phyloP scores from a whole-genome alignment of 108 stramenopile genomes.

The Conticribra guillardii region DNA sequence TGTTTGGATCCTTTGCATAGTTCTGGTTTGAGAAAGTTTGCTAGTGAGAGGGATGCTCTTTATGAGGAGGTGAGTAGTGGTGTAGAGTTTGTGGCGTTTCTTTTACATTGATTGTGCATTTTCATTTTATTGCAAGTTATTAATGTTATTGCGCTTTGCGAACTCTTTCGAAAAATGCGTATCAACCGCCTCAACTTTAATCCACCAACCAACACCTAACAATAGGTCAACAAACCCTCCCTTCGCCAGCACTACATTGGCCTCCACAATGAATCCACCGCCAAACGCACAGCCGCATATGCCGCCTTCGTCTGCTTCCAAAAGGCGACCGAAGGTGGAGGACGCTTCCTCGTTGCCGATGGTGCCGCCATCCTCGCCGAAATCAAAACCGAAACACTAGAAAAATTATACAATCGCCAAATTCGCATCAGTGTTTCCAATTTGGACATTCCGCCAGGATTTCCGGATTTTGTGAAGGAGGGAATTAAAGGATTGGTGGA shows the following conservation, averaged over 20 bases:
- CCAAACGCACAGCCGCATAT: conserved; percentile 91
- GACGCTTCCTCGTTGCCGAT: conserved; percentile 88
- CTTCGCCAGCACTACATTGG: conserved; percentile 90
- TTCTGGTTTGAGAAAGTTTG: conserved; percentile 88
- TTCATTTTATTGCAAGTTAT: too few relatives aligned
- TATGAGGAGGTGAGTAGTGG: conserved; percentile 86
- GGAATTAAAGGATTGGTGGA: conserved; percentile 77
- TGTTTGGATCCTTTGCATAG: conserved; percentile 93
- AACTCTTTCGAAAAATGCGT: neutral
- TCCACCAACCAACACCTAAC: neutral
- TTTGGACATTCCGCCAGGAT: conserved; percentile 75
- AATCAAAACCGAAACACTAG: conserved; percentile 68
- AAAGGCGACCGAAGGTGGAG: conserved; percentile 88
- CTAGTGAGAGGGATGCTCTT: conserved; percentile 86
- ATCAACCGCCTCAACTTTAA: neutral
- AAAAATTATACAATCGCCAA: conserved; percentile 79
- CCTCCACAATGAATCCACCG: conserved; percentile 86
- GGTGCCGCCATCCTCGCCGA: conserved; percentile 89
- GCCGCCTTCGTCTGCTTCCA: conserved; percentile 93
- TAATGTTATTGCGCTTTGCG: too few relatives aligned
- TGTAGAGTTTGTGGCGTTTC: too few relatives aligned
- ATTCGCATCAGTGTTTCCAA: conserved; percentile 88
- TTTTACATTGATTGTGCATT: too few relatives aligned
- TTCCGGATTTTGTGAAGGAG: conserved; percentile 72
- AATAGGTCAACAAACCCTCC: conserved; percentile 87